Evolutionary conservation across 352 stramenopile species (phyloP).

Genomic region (Pythium grandisporangium): DNA sequence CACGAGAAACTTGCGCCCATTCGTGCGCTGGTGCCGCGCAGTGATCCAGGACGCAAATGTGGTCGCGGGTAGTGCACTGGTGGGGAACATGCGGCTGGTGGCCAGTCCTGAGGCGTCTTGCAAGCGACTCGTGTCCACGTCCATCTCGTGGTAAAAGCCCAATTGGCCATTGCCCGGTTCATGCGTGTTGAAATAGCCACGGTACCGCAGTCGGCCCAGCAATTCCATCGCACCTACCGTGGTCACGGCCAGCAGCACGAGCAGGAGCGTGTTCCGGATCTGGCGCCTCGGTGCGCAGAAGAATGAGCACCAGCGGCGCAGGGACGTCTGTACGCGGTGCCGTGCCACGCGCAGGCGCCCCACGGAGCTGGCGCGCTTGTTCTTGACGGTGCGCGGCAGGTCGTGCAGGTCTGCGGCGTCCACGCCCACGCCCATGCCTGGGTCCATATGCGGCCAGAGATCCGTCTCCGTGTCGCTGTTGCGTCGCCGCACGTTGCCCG

Average conservation of each 20-base stretch:
- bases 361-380: not conserved
- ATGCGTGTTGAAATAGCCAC: constrained; percentile 24
- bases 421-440: constrained; percentile 9
- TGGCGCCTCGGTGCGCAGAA: constrained; percentile 9
- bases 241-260: constrained; percentile 19
- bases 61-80: constrained; percentile 21
- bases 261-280: constrained; percentile 5
- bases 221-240: constrained; percentile 28
- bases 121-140: constrained; percentile 54
- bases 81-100: constrained; percentile 32
- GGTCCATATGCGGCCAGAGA: constrained; percentile 3
- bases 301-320: constrained; percentile 13
- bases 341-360: constrained; percentile 2
- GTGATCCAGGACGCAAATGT: constrained; percentile 55
- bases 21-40: constrained; percentile 51
- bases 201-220: constrained; percentile 40
- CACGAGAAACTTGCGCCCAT: constrained; percentile 61
- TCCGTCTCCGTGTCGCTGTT: not conserved
- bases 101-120: constrained; percentile 20
- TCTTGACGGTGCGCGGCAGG: not conserved
- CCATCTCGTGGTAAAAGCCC: constrained; percentile 78
- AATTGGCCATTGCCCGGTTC: constrained; percentile 34
- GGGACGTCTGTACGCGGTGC: constrained; percentile 4
- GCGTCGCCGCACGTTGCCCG: not conserved
- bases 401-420: constrained; percentile 1